Conservation (phyloP, 2,329 filamentous ascomycete genomes). For the Pestalotiopsis fici region DNA sequence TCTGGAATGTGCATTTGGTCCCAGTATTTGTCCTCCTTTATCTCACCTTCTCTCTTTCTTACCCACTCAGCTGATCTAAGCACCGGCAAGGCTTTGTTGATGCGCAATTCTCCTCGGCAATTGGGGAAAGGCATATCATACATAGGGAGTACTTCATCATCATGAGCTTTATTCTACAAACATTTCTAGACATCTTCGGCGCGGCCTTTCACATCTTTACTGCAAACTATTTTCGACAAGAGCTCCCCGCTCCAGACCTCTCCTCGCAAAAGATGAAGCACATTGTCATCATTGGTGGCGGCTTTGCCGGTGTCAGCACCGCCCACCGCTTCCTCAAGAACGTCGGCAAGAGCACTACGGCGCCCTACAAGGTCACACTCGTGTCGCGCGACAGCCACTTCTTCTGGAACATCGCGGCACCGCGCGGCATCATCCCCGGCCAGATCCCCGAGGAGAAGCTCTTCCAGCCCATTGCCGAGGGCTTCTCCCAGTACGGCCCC, state of each 20-base stretch:
- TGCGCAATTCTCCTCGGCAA: neutral
- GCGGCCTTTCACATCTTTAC: neutral
- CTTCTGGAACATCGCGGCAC: constrained; percentile 20
- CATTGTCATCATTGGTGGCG: constrained; percentile 31
- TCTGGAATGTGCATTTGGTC: neutral
- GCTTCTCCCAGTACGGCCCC: constrained; percentile 15
- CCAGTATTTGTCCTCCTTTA: neutral
- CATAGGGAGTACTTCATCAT: neutral
- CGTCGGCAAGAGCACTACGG: constrained; percentile 17
- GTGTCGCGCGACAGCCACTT: constrained; percentile 21
- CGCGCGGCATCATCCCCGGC: constrained; percentile 15
- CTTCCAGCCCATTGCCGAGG: constrained; percentile 15
- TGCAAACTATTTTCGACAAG: neutral
- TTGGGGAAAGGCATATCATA: neutral
- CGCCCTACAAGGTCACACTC: constrained; percentile 31
- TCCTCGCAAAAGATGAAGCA: constrained; percentile 20
- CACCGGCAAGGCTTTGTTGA: too few species aligned
- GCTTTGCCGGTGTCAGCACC: constrained; percentile 26
- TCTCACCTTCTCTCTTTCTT: neutral
- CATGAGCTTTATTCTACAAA: neutral
- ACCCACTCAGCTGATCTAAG: neutral
- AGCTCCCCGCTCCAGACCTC: neutral
- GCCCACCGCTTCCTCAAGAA: constrained; percentile 32
- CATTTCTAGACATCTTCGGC: neutral
- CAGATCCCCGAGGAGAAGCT: constrained; percentile 18